Conservation (phyloP, 2,329 filamentous ascomycete genomes). For the Xylariales sp. region DNA sequence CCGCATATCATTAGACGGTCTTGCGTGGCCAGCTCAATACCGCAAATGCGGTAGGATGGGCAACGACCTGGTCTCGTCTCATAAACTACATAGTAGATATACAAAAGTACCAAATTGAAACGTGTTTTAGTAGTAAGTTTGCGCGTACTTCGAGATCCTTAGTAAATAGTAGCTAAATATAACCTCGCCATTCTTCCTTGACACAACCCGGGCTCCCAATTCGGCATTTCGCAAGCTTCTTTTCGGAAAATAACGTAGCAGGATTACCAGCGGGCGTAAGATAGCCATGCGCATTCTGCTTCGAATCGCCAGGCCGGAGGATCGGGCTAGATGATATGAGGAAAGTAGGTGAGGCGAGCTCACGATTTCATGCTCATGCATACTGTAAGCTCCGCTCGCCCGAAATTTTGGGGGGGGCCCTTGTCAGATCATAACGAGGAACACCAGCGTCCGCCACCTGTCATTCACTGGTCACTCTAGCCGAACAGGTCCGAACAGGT, state of each 20-base stretch:
- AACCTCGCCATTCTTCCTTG: not conserved
- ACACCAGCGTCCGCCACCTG: conserved; percentile 10
- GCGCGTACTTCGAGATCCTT: not conserved
- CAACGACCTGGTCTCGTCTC: not conserved
- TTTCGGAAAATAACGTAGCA: too few relatives aligned
- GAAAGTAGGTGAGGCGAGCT: conserved; percentile 18
- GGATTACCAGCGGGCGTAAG: too few relatives aligned
- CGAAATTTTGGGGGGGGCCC: conserved; percentile 20
- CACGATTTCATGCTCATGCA: conserved; percentile 13
- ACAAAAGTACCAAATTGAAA: too few relatives aligned
- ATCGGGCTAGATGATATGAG: conserved; percentile 19
- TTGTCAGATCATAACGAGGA: conserved; percentile 3
- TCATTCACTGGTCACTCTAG: conserved; percentile 11
- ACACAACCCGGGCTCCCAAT: not conserved
- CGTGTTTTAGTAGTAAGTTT: too few relatives aligned
- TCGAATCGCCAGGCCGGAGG: not conserved
- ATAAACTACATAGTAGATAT: not conserved
- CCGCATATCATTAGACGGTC: conserved; percentile 6
- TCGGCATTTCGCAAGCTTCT: not conserved
- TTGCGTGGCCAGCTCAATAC: not conserved
- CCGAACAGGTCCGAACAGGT: conserved; percentile 8
- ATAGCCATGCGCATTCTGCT: not conserved
- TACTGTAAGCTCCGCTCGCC: conserved; percentile 24
- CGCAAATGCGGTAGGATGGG: not conserved
- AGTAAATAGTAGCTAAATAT: not conserved